Evolutionary conservation across 2,329 filamentous ascomycete genomes (phyloP), one percentile per base, ranked within the genome.

Genomic region (Chaetomiaceae sp.): DNA sequence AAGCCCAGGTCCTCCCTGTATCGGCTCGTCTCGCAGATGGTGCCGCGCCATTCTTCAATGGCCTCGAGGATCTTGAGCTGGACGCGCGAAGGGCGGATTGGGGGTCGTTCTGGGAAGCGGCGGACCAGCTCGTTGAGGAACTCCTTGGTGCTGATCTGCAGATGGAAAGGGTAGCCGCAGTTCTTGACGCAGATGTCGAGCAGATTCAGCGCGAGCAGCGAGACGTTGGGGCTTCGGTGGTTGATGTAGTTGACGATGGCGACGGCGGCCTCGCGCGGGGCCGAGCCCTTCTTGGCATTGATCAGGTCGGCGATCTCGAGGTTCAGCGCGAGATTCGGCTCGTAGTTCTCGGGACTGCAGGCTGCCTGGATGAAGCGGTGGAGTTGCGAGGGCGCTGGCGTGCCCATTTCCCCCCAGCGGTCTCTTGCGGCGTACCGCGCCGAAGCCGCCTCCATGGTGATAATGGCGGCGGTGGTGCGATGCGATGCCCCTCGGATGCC

Each of bases 161-260:
- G 84, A 67, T 99, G 94, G 72, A 99, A 99, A 1, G 94, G 91
- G 69, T 99, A 99, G 64, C 94, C 94, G 79, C 94, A 99, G 75
- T 99, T 99, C 78, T 99, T 99, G 72, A 97, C 94, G 72, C 94
- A 97, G 59, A 97, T 97, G 70, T 99, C 94, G 67, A 99, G 88
- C 61, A 99, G 82, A 74, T 86, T 85, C 66, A 97, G 80, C 55
- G 94, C 92, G 54, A 97, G 80, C 61, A 99, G 76, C 56, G 91
- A 87, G 62, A 99, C 90, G 71, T 96, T 97, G 56, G 91, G 88
- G 69, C 97, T 99, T 69, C 94, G 89, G 71, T 95, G 90, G 74
- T 99, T 99, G 77, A 97, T 85, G 67, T 91, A 90, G 72, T 87
- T 86, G 64, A 96, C 92, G 61, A 97, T 96, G 59, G 90, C 84